These are phyloP conservation scores for Bruguiera sexangula DNA, from an alignment of 345 rosid genomes.

Conservation along the genomic window DNA sequence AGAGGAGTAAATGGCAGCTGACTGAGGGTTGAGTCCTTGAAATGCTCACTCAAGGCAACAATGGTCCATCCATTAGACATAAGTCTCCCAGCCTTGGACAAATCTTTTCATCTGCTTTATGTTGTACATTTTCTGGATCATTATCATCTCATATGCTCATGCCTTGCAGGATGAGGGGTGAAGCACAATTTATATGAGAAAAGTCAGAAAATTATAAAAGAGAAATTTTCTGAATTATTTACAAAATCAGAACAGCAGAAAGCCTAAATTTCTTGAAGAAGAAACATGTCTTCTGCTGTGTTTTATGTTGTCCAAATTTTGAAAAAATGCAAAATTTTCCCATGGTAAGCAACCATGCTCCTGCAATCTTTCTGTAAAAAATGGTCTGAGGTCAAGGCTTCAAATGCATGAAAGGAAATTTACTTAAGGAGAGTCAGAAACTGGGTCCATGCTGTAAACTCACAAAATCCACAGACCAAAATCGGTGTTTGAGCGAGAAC, in stretches of 20 bases:
- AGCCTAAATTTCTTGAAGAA: too few relatives aligned
- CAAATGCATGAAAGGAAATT: background rate
- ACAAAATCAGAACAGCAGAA: too few relatives aligned
- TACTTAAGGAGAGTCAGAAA: background rate
- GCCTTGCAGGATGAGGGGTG: too few relatives aligned
- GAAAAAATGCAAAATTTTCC: too few relatives aligned
- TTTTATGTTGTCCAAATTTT: too few relatives aligned
- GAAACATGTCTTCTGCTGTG: too few relatives aligned
- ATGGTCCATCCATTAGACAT: background rate
- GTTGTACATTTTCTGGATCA: background rate
- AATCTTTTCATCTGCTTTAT: background rate
- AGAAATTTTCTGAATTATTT: too few relatives aligned
- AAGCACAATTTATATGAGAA: too few relatives aligned
- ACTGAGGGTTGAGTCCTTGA: background rate
- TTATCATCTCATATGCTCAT: too few relatives aligned
- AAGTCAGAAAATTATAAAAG: too few relatives aligned
- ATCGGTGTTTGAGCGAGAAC: background rate
- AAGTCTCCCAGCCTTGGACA: background rate
- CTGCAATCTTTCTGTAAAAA: background rate
- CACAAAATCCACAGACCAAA: background rate
- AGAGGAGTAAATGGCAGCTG: slow-evolving; percentile 1
- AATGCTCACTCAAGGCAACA: slow-evolving; percentile 2
- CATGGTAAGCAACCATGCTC: too few relatives aligned
- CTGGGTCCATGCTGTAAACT: background rate
- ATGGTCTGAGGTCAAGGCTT: background rate